Evolutionary conservation across 768 basidiomycete genomes (phyloP), one percentile per base, ranked within the genome.

Genomic region (Suillus americanus): DNA sequence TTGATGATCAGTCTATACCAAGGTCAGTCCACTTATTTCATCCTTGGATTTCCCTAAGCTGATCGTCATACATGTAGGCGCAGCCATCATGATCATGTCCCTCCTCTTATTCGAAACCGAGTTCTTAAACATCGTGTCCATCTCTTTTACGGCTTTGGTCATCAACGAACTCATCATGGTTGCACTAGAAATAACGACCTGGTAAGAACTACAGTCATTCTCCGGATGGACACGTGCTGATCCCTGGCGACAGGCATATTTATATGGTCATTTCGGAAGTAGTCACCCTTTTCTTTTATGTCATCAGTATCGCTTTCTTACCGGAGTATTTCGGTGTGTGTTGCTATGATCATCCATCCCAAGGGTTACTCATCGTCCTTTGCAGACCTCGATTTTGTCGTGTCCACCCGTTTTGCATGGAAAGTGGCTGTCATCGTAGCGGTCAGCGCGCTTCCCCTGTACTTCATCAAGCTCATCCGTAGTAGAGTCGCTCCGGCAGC

Each of bases 141-240:
- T 99, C 69, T 99, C 97, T 0, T 99, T 97, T 75, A 97, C 96
- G 1, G 94, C 97, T 1, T 82, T 99, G 63, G 87, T 99, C 67
- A 81, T 99, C 35, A 99, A 99, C 74, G 97, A 99, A 74, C 86
- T 99, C 60, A 95, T 99, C 78, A 99, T 99, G 97, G 97, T 99
- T 54, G 95, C 96, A 2, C 77, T 99, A 69, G 96, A 99, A 78
- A 95, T 99, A 65, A 99, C 96, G 3, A 98, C 94, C 66, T 99
- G 97, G 97, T 94, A 70, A 62, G 80, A 70, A 33, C 13, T 33
- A 33, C 28, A 25, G 10, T 23, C 7, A 43, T 16, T 8, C 23
- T 41, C 12, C 40, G 20, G 51, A 25, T 48, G 20, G n/a, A 56
- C 37, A 4, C 35, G 14, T 40, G 45, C 33, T 53, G 54, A 62